Base-by-base conservation (phyloP, 805 yeast species). In the Metschnikowia matae region DNA sequence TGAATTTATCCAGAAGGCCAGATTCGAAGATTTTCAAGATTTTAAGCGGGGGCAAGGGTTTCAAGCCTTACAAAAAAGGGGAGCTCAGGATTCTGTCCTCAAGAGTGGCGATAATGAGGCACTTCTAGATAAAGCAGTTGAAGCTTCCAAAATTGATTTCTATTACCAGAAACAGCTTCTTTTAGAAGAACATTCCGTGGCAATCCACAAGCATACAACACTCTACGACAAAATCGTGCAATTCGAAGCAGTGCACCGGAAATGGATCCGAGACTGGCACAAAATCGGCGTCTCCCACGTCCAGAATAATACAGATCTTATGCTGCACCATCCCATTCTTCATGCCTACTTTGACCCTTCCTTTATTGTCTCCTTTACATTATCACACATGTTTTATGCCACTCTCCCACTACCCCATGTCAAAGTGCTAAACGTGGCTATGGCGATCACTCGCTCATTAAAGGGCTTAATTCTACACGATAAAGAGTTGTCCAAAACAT, bases 131-230 rank as follows among this genome's bases (percentile, higher is more conserved):
- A 4, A 26, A 26, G 29, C 8, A 26, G 11, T 26, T 26, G 29
- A 26, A 8, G 13, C 3, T 8, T 11, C 29, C 29, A 26, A 26
- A 26, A 11, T 26, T 14, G 45, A 43, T 3, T 65, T 59, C 56
- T 64, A 64, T 52, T 48, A 43, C 29, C 20, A 40, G 13, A 66
- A 64, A 48, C 73, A 72, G 48, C 49, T 59, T n/a, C 49, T 59
- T 15, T 54, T 71, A 2, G 77, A 72, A 49, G 48, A 52, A 1
- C 51, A 61, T 34, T 58, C 61, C 15, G 51, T 46, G 21, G 37
- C 49, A 6, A 36, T 62, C 18, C 42, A 49, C 31, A 23, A 38
- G 8, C 29, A 20, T 5, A 10, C 13, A 5, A 5, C 29, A 2
- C 31, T 13, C 20, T 14, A 32, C 8, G 4, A 13, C 42, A 32